Evolutionary conservation across 805 yeast genomes (phyloP).

Genomic region (Wickerhamiella sorbophila): DNA sequence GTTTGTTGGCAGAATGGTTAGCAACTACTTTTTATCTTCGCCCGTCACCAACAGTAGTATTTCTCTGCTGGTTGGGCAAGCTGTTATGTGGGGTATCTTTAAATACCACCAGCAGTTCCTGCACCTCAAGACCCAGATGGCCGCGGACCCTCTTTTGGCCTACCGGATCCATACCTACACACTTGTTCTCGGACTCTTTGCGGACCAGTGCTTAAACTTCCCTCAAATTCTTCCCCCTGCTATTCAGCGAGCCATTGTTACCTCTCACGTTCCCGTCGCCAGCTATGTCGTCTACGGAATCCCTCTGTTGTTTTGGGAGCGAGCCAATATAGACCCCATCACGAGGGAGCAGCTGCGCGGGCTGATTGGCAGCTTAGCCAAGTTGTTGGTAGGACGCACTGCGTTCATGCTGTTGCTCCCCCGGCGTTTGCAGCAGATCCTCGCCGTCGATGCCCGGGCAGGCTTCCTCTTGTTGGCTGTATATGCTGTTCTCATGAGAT

Average conservation of each 20-base stretch:
- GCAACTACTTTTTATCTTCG: neutral
- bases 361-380: neutral
- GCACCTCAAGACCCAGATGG: neutral
- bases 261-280: neutral
- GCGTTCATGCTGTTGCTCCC: neutral
- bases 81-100: neutral
- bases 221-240: neutral
- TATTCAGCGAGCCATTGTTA: neutral
- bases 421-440: neutral
- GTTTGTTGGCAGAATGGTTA: constrained; percentile 5
- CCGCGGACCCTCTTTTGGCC: neutral
- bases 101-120: neutral
- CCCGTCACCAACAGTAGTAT: neutral
- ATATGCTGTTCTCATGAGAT: neutral
- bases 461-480: neutral
- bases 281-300: neutral
- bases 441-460: neutral
- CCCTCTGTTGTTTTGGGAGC: neutral
- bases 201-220: neutral
- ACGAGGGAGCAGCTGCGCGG: neutral
- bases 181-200: neutral
- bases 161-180: neutral
- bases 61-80: neutral
- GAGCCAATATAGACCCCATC: neutral
- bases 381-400: neutral